These are phyloP conservation scores for Phytophthora uliginosa DNA, from an alignment of 352 stramenopile species.

Conservation along the genomic window DNA sequence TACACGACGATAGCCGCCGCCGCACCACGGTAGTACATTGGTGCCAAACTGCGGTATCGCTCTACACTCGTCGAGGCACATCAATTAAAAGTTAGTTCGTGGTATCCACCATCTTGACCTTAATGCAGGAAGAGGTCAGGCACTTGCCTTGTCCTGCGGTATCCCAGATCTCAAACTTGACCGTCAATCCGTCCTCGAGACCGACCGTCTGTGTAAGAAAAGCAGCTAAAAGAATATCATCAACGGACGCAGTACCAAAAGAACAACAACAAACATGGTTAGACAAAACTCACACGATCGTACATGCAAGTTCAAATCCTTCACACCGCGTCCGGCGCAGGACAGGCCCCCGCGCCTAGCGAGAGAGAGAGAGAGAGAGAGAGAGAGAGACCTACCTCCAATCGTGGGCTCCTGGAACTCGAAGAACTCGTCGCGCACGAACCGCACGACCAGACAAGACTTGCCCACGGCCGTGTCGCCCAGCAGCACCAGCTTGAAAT, in stretches of 20 bases:
- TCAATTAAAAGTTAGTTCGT: slow-evolving; percentile 14
- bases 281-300: not conserved
- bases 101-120: not conserved
- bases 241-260: slow-evolving; percentile 1
- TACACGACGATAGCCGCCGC: slow-evolving; percentile 98
- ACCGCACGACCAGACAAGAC: slow-evolving; percentile 99
- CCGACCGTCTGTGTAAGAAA: slow-evolving; percentile 99
- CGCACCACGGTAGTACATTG: slow-evolving; percentile 98
- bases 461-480: slow-evolving; percentile 99
- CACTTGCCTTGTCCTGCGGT: slow-evolving; percentile 94
- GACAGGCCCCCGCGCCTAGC: not conserved
- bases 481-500: slow-evolving; percentile 99
- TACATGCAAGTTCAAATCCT: not conserved
- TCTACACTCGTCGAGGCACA: slow-evolving; percentile 60
- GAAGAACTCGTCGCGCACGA: slow-evolving; percentile 99
- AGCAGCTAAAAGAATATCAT: slow-evolving; percentile 68
- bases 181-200: slow-evolving; percentile 97
- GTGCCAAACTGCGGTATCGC: slow-evolving; percentile 96
- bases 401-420: slow-evolving; percentile 99
- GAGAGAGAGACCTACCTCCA: slow-evolving; percentile 67
- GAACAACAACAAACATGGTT: slow-evolving; percentile 1
- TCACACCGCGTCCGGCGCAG: not conserved
- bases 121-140: not conserved
- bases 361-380: not conserved
- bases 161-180: slow-evolving; percentile 99